These are phyloP conservation scores for Candida quercuum DNA, from an alignment of 805 yeast species.

Conservation along the genomic window DNA sequence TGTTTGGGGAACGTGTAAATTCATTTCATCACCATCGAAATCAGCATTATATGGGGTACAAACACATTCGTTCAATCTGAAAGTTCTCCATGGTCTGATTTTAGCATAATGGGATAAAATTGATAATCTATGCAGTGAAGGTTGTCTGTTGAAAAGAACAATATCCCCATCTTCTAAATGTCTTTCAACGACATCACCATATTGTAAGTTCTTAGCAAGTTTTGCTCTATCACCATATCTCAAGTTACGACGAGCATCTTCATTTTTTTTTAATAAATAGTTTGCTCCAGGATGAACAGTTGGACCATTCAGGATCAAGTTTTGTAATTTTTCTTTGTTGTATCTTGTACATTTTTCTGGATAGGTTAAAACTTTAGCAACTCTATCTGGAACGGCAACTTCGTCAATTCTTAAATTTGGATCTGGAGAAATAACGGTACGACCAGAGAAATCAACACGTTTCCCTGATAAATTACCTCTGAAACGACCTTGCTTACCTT, in stretches of 20 bases:
- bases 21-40: conserved; percentile 99
- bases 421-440: conserved; percentile 98
- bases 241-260: conserved; percentile 79
- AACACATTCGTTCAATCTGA: conserved; percentile 95
- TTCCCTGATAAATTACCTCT: conserved; percentile 97
- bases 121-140: conserved; percentile 91
- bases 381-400: conserved; percentile 97
- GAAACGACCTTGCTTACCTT: conserved; percentile 98
- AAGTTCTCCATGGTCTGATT: conserved; percentile 96
- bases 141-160: conserved; percentile 95
- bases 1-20: conserved; percentile 96
- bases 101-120: conserved; percentile 94
- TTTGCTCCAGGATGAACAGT: conserved; percentile 94
- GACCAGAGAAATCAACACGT: conserved; percentile 96
- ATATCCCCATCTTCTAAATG: conserved; percentile 97
- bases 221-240: conserved; percentile 81
- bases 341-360: conserved; percentile 93
- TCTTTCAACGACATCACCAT: conserved; percentile 94
- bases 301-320: conserved; percentile 78
- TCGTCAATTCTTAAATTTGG: conserved; percentile 93
- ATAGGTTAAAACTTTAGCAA: conserved; percentile 90
- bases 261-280: conserved; percentile 77
- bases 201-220: conserved; percentile 67
- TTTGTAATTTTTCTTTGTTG: conserved; percentile 72
- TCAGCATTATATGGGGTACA: conserved; percentile 99